Evolutionary conservation across 2,329 filamentous ascomycete species (phyloP), one percentile per base, ranked within the genome.

Genomic region (Phaeosphaeriaceae sp.): DNA sequence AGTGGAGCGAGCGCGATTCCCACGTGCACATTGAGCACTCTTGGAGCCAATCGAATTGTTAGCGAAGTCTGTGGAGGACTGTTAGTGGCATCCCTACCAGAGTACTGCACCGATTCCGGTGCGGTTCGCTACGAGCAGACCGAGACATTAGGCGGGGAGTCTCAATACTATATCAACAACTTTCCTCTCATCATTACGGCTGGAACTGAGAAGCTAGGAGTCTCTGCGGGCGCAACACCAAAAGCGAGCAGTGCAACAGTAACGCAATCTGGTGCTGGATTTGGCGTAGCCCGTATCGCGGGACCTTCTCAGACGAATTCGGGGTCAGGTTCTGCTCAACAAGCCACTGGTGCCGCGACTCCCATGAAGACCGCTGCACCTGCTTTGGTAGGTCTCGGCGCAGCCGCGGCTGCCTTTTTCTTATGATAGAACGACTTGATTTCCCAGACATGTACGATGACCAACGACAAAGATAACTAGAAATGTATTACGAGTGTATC

Each of bases 311-410:
- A 30, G 21, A 20, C 47, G 2, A 43, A 34, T 16, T 47, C 48
- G 39, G 38, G 36, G n/a, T 32, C 44, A 20, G 42, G 33, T 26
- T 20, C 35, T 34, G 28, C 29, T 13, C 29, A 33, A 17, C 52
- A 58, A 42, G 46, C 42, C n/a, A 55, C 53, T 11, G 56, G 53
- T 13, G 63, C 56, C 26, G 60, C 62, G 16, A 56, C 51, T 11
- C 54, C 61, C 0, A 49, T 64, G 42, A 53, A 48, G 41, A 61
- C 62, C 0, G 37, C 61, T 30, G 59, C 53, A 3, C 67, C 68
- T 43, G 58, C 56, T 13, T 35, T 68, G 36, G 63, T 58, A 11
- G 68, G 67, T 33, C 40, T 70, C n/a, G 68, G 66, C 44, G 66
- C 61, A 28, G 66, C 61, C 11, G 56, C 56, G 5, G 58, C 57